Evolutionary conservation across 805 yeast species (phyloP).

Genomic region (Yarrowia hollandica): DNA sequence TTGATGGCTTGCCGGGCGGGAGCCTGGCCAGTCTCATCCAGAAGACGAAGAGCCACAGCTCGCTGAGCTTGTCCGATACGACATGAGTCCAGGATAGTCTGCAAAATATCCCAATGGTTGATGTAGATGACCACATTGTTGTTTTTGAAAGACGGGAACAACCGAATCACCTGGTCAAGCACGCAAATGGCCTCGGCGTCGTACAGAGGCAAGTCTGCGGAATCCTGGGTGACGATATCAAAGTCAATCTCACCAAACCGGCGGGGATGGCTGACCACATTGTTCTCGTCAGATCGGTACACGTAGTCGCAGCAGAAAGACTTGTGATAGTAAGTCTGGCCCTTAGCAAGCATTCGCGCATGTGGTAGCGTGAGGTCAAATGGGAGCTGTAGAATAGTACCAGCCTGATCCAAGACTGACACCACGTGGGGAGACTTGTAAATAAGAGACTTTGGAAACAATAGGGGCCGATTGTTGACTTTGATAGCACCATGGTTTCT

Average conservation of each 20-base stretch:
- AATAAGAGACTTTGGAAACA: conserved; percentile 82
- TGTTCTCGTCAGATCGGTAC: conserved; percentile 62
- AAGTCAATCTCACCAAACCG: conserved; percentile 81
- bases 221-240: conserved; percentile 65
- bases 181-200: conserved; percentile 91
- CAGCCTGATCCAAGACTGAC: conserved; percentile 80
- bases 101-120: conserved; percentile 79
- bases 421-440: conserved; percentile 67
- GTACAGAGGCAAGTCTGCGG: conserved; percentile 51
- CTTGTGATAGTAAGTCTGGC: conserved; percentile 55
- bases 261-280: conserved; percentile 67
- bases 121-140: conserved; percentile 60
- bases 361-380: conserved; percentile 87
- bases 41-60: conserved; percentile 61
- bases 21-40: conserved; percentile 77
- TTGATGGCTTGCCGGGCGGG: conserved; percentile 61
- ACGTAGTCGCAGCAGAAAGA: conserved; percentile 77
- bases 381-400: conserved; percentile 84
- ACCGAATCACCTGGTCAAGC: conserved; percentile 66
- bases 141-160: conserved; percentile 66
- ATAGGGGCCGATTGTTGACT: conserved; percentile 58
- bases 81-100: conserved; percentile 76
- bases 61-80: conserved; percentile 75
- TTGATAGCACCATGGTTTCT: conserved; percentile 85
- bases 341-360: conserved; percentile 78